Evolutionary conservation across 2,329 filamentous ascomycete species (phyloP).

Genomic region (Mycosphaerelloides madeirae): DNA sequence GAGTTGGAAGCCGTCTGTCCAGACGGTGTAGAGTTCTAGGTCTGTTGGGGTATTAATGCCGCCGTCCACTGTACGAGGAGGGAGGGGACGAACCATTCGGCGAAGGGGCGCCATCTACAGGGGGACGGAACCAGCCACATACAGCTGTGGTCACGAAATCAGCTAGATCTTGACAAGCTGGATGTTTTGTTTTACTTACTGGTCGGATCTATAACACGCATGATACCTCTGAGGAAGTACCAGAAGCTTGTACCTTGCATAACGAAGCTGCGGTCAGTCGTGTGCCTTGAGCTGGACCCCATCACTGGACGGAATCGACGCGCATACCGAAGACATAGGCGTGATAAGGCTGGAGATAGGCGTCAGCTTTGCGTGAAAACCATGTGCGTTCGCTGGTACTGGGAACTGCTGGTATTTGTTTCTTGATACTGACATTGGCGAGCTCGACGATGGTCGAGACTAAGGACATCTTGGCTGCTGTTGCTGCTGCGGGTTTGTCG

Average conservation of each 20-base stretch:
- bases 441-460: slow-evolving; percentile 2
- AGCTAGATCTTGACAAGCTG: too few relatives aligned
- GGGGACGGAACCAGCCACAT: slow-evolving; percentile 33
- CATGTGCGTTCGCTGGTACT: background rate
- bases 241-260: slow-evolving; percentile 32
- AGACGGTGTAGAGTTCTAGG: slow-evolving; percentile 36
- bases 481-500: background rate
- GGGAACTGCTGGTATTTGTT: too few relatives aligned
- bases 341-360: slow-evolving; percentile 23
- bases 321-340: slow-evolving; percentile 25
- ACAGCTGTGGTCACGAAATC: too few relatives aligned
- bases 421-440: slow-evolving; percentile 4
- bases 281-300: background rate
- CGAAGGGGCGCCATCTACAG: slow-evolving; percentile 20
- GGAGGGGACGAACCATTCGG: slow-evolving; percentile 21
- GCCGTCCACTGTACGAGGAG: background rate
- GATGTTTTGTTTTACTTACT: slow-evolving; percentile 5
- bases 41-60: slow-evolving; percentile 27
- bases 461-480: slow-evolving; percentile 1
- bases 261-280: background rate
- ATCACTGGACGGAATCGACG: background rate
- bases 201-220: slow-evolving; percentile 31
- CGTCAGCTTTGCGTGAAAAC: too few relatives aligned
- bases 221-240: slow-evolving; percentile 32
- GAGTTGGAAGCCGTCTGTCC: slow-evolving; percentile 34